Percentiles rank a stretch among this genome's conserved stretches.
These are phyloP conservation scores for Hemileia vastatrix DNA, from an alignment of 1,284 basidiomycete genomes.

Conservation along the genomic window DNA sequence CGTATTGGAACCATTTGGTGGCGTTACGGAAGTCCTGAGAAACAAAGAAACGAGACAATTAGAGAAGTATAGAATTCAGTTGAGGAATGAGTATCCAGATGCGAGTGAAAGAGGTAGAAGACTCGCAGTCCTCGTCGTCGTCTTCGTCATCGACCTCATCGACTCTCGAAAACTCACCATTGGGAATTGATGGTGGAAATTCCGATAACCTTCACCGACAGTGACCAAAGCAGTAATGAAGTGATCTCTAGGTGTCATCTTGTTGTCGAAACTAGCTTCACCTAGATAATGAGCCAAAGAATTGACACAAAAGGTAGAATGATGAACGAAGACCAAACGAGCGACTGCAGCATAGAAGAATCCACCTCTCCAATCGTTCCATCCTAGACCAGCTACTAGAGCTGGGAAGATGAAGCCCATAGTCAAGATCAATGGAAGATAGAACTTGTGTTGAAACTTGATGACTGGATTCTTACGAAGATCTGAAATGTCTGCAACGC, in stretches of 20 bases:
- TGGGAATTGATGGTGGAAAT: slow-evolving; percentile 45
- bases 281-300: slow-evolving; percentile 43
- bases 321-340: slow-evolving; percentile 41
- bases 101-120: background rate
- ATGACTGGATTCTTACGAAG: slow-evolving; percentile 39
- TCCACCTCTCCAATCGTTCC: slow-evolving; percentile 42
- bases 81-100: too few species aligned
- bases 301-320: slow-evolving; percentile 44
- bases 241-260: slow-evolving; percentile 43
- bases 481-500: slow-evolving; percentile 41
- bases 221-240: slow-evolving; percentile 41
- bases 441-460: slow-evolving; percentile 42
- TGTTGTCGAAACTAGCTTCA: slow-evolving; percentile 41
- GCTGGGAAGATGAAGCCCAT: slow-evolving; percentile 41
- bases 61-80: too few species aligned
- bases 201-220: slow-evolving; percentile 43
- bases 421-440: slow-evolving; percentile 40
- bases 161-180: slow-evolving; percentile 24
- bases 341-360: slow-evolving; percentile 41
- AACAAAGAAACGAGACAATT: too few species aligned
- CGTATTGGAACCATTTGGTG: slow-evolving; percentile 42
- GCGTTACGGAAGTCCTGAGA: slow-evolving; percentile 38
- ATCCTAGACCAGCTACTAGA: slow-evolving; percentile 38
- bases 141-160: background rate
- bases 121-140: background rate